Evolutionary conservation across 192 early-diverging fungal genomes (phyloP).

Genomic region (Linnemannia exigua): DNA sequence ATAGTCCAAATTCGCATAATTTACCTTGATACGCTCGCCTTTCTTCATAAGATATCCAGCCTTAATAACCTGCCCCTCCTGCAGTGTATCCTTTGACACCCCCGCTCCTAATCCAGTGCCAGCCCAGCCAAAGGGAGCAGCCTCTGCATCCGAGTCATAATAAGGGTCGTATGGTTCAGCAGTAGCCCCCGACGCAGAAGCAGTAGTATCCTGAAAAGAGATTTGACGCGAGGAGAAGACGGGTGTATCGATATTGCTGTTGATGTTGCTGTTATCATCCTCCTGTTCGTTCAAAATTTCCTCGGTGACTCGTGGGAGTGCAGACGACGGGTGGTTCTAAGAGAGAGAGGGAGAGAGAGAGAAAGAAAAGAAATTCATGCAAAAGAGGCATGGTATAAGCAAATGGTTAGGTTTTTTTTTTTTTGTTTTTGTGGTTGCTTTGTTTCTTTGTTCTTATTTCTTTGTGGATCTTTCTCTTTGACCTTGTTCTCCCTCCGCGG

Average conservation of each 20-base stretch:
- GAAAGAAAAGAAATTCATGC: background rate
- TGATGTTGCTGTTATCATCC: background rate
- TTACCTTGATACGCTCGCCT: conserved; percentile 70
- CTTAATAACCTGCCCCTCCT: conserved; percentile 66
- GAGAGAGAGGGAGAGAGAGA: background rate
- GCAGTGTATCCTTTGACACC: conserved; percentile 59
- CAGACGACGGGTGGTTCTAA: conserved; percentile 18
- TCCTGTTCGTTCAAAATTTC: conserved; percentile 15
- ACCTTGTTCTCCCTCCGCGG: background rate
- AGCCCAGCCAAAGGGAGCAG: conserved; percentile 20
- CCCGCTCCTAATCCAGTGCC: conserved; percentile 29
- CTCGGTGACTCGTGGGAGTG: conserved; percentile 14
- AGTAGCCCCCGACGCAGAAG: background rate
- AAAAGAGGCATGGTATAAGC: background rate
- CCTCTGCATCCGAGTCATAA: conserved; percentile 58
- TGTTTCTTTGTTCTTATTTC: background rate
- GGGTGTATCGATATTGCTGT: background rate
- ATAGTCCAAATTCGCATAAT: background rate
- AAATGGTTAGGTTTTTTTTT: background rate
- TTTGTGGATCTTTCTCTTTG: background rate
- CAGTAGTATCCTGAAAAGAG: background rate
- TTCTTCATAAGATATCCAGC: conserved; percentile 72
- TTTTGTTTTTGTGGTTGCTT: conserved; percentile 9
- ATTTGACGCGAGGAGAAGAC: background rate
- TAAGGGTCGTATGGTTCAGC: conserved; percentile 16